A percentile compares a stretch with the other conserved stretches of the same genome.
Conservation (phyloP, 805 yeast genomes). For the Ogataea corticis region DNA sequence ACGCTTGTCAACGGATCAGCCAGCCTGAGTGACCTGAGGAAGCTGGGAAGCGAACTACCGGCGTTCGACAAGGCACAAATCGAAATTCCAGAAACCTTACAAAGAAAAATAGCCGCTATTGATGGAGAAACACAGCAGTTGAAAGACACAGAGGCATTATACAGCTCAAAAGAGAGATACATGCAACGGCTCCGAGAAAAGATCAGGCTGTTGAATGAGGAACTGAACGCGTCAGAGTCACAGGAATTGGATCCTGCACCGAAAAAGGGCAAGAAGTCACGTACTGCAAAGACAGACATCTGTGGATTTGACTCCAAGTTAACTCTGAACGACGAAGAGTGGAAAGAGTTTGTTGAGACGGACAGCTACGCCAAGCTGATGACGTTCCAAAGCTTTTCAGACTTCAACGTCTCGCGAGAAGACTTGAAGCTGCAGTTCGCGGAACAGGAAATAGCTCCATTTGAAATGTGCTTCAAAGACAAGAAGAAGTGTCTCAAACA, state of each 20-base stretch:
- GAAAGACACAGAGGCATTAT: constrained; percentile 15
- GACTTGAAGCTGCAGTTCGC: constrained; percentile 18
- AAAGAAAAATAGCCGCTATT: constrained; percentile 22
- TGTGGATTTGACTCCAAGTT: constrained; percentile 50
- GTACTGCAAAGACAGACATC: constrained; percentile 41
- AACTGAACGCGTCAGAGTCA: constrained; percentile 21
- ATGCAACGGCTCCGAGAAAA: constrained; percentile 38
- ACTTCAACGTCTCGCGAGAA: constrained; percentile 10
- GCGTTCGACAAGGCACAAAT: constrained; percentile 28
- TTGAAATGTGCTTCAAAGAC: constrained; percentile 49
- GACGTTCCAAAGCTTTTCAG: constrained; percentile 10
- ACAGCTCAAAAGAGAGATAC: constrained; percentile 20
- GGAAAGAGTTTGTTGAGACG: constrained; percentile 22
- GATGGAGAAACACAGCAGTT: constrained; percentile 21
- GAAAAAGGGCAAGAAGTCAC: constrained; percentile 22
- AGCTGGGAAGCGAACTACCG: constrained; percentile 45
- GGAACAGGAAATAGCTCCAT: constrained; percentile 12
- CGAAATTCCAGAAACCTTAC: constrained; percentile 5
- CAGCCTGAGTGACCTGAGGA: constrained; percentile 23
- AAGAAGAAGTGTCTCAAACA: constrained; percentile 58
- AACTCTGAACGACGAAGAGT: constrained; percentile 19
- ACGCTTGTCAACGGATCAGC: constrained; percentile 20
- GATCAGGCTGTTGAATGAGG: constrained; percentile 41
- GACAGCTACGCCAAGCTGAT: constrained; percentile 13
- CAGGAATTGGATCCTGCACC: constrained; percentile 10